Percentiles rank a stretch among this genome's conserved stretches.
These are phyloP conservation scores for Aegilops tauschii DNA, from an alignment of 176 grass and related monocot genomes.

Conservation along the genomic window DNA sequence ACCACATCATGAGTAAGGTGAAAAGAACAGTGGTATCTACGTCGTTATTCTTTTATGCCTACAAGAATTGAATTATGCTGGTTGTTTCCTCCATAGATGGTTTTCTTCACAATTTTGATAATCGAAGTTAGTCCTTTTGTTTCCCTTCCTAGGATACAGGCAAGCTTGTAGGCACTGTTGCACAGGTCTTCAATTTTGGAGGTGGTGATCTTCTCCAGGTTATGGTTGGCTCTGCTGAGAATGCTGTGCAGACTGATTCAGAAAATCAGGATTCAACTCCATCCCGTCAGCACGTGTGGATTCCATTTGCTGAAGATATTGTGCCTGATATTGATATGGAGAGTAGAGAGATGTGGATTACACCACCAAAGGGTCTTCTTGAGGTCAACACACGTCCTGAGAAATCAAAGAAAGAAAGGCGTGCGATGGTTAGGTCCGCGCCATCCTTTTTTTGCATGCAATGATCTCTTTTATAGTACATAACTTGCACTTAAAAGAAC, in stretches of 20 bases:
- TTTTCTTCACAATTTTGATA: conserved; percentile 12
- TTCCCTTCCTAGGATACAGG: conserved; percentile 58
- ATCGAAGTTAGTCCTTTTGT: neutral
- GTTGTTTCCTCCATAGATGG: neutral
- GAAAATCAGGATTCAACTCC: conserved; percentile 36
- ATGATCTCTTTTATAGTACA: neutral
- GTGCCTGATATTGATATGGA: conserved; percentile 83
- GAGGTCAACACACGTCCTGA: conserved; percentile 79
- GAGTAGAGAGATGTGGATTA: conserved; percentile 79
- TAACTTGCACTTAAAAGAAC: conserved; percentile 13
- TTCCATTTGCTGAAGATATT: conserved; percentile 94
- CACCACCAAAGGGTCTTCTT: conserved; percentile 90
- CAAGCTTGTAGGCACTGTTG: conserved; percentile 70
- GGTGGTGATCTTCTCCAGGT: conserved; percentile 84
- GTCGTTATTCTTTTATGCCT: neutral
- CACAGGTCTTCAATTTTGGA: conserved; percentile 69
- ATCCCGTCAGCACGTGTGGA: conserved; percentile 59
- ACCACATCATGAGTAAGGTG: neutral
- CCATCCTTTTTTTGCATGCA: conserved; percentile 39
- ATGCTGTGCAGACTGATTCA: conserved; percentile 12
- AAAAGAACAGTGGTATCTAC: neutral
- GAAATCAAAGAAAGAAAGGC: conserved; percentile 88
- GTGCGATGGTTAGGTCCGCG: conserved; percentile 87
- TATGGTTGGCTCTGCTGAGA: conserved; percentile 31
- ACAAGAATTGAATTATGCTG: neutral